phyloP scores from a whole-genome alignment of 2,329 filamentous ascomycete species.

The Plectosphaerella cucumerina region DNA sequence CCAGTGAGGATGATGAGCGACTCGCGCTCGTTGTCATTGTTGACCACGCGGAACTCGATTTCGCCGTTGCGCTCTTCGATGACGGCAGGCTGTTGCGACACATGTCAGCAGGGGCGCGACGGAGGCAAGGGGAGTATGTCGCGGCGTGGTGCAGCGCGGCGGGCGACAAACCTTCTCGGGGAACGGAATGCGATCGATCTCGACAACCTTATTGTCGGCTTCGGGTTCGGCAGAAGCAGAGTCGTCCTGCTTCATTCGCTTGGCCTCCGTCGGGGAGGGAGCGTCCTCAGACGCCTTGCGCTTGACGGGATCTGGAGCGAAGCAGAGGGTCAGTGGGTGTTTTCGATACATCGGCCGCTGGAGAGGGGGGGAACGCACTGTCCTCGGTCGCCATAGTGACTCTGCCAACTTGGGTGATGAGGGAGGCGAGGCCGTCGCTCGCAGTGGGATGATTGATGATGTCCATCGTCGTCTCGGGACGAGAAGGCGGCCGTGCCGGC shows the following conservation, averaged over 20 bases:
- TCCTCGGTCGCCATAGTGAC: conserved; percentile 28
- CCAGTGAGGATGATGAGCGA: conserved; percentile 93
- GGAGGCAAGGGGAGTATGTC: background rate
- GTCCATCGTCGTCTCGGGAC: no score
- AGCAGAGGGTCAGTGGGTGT: background rate
- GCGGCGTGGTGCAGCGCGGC: background rate
- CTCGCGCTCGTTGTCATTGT: conserved; percentile 86
- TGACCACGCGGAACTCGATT: conserved; percentile 96
- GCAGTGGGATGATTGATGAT: background rate
- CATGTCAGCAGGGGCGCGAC: conserved; percentile 3
- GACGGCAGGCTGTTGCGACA: conserved; percentile 65
- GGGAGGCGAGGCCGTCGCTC: background rate
- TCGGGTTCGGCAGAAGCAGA: conserved; percentile 37
- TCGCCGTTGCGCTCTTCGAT: conserved; percentile 90
- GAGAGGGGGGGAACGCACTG: conserved; percentile 21
- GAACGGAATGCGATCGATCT: conserved; percentile 70
- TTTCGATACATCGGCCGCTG: background rate
- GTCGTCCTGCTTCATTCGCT: conserved; percentile 56
- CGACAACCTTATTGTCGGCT: conserved; percentile 42
- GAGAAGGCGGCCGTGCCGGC: no score
- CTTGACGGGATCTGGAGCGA: conserved; percentile 50
- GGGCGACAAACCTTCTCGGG: conserved; percentile 68
- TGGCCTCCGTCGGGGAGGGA: conserved; percentile 55
- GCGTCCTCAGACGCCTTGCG: conserved; percentile 70
- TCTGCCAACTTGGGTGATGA: background rate